These are phyloP conservation scores for Candida ficus DNA, from an alignment of 805 yeast species.

Conservation along the genomic window DNA sequence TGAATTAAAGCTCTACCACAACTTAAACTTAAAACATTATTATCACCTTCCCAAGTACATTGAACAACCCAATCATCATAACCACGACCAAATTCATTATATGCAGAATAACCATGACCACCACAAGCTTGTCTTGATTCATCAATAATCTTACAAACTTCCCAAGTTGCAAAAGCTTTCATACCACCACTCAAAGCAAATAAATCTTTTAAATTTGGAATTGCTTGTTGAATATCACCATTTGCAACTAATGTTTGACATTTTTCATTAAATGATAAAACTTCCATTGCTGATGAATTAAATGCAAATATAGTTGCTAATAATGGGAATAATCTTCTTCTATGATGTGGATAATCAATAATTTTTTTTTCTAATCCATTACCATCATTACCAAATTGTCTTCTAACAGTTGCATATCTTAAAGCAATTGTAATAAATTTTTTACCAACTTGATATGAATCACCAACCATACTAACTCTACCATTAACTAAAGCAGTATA, in stretches of 20 bases:
- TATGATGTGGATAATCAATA: slow-evolving; percentile 57
- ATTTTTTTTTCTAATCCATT: slow-evolving; percentile 35
- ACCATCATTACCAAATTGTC: slow-evolving; percentile 58
- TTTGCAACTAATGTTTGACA: slow-evolving; percentile 27
- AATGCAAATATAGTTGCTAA: slow-evolving; percentile 75
- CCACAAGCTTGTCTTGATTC: slow-evolving; percentile 92
- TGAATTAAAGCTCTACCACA: slow-evolving; percentile 66
- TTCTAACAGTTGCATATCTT: slow-evolving; percentile 83
- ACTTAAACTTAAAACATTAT: slow-evolving; percentile 75
- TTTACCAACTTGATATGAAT: slow-evolving; percentile 75
- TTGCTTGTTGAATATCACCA: slow-evolving; percentile 41
- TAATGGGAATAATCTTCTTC: slow-evolving; percentile 73
- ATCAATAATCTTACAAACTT: slow-evolving; percentile 70
- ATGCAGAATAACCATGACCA: slow-evolving; percentile 91
- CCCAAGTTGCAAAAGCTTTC: slow-evolving; percentile 89
- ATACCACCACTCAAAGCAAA: slow-evolving; percentile 85
- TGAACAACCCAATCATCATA: slow-evolving; percentile 92
- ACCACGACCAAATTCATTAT: slow-evolving; percentile 82
- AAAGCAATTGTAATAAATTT: slow-evolving; percentile 78
- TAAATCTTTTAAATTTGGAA: slow-evolving; percentile 64
- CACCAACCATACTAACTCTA: slow-evolving; percentile 83
- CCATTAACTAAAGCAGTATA: slow-evolving; percentile 87
- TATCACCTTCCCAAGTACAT: slow-evolving; percentile 98
- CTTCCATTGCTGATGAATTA: slow-evolving; percentile 50
- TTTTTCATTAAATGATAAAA: slow-evolving; percentile 41